Base-by-base conservation (phyloP, 108 stramenopile genomes). In the Ochromonas danica region DNA sequence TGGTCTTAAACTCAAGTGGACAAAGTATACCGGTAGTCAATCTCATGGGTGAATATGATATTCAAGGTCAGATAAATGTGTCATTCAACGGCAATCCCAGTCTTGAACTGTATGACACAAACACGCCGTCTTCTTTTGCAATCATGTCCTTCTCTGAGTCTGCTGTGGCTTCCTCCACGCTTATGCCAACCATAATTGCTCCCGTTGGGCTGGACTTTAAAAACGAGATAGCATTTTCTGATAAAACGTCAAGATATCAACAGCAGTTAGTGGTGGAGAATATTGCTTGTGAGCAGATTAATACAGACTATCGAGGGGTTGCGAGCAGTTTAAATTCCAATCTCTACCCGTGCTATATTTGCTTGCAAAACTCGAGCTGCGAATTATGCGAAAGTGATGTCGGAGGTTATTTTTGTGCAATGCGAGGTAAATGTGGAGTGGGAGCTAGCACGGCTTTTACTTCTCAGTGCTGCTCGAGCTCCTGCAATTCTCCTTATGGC, bases 281-380 rank as follows among this genome's bases (percentile, higher is more conserved):
- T 28, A 67, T 67, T 31, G 27, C 30, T 10, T 67, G 63, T 36
- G 63, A 67, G 31, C 27, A 67, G 6, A 25, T 67, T 36, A 35
- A 35, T 36, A 14, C 17, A 10, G 3, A 67, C 25, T 67, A 67
- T 67, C 33, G 33, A 6, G 63, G 63, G 31, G 63, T 67, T 10
- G 51, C 51, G 10, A 22, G 17, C 22, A n/a, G n/a, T n/a, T 51
- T 51, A 51, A 51, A 51, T 51, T 3, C 63, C 6, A 31, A 6
- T 31, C 31, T 35, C 3, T 67, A 67, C 25, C 30, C 30, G 6
- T 67, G 63, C 31, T 33, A 67, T 25, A 36, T 67, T 28, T 67
- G 63, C 35, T 67, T 67, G 63, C 31, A 31, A 36, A 67, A 67
- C 25, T 67, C 63, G 35, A 35, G 33, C 10, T 67, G 63, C 25